Conservation (phyloP, 2,329 filamentous ascomycete species). For the Penicillium sp. region DNA sequence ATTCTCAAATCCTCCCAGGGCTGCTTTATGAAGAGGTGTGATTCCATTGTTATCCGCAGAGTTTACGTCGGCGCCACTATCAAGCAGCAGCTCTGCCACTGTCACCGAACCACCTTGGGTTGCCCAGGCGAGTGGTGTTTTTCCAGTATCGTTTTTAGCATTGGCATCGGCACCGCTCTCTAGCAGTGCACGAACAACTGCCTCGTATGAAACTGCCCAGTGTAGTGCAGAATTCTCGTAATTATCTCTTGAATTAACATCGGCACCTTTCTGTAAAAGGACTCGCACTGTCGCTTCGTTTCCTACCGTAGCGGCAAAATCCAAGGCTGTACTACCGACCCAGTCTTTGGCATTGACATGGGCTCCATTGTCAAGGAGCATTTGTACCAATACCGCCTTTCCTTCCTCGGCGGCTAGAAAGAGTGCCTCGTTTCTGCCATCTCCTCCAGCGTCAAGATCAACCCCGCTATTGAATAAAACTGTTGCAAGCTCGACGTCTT, state of each 20-base stretch:
- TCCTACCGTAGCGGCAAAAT: slow-evolving; percentile 11
- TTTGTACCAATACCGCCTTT: slow-evolving; percentile 6
- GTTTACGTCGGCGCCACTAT: slow-evolving; percentile 12
- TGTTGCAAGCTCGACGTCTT: not conserved
- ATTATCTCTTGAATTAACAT: slow-evolving; percentile 15
- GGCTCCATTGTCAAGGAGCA: slow-evolving; percentile 1
- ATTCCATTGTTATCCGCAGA: not conserved
- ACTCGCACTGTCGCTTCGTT: slow-evolving; percentile 28
- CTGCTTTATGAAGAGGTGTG: slow-evolving; percentile 15
- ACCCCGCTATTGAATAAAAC: slow-evolving; percentile 5
- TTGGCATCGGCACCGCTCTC: not conserved
- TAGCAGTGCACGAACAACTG: not conserved
- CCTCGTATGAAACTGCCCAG: not conserved
- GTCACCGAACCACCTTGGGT: not conserved
- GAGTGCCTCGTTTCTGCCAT: not conserved
- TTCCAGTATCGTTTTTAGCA: not conserved
- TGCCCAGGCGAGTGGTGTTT: slow-evolving; percentile 2
- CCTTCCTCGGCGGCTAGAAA: slow-evolving; percentile 10
- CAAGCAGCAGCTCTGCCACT: not conserved
- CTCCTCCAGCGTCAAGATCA: slow-evolving; percentile 4
- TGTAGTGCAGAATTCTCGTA: not conserved
- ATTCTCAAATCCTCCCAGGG: slow-evolving; percentile 12
- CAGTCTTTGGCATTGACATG: not conserved
- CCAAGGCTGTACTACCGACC: slow-evolving; percentile 14
- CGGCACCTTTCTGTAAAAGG: slow-evolving; percentile 37